These are phyloP conservation scores for Colletotrichum sp. DNA, from an alignment of 2,329 filamentous ascomycete genomes.

Conservation along the genomic window DNA sequence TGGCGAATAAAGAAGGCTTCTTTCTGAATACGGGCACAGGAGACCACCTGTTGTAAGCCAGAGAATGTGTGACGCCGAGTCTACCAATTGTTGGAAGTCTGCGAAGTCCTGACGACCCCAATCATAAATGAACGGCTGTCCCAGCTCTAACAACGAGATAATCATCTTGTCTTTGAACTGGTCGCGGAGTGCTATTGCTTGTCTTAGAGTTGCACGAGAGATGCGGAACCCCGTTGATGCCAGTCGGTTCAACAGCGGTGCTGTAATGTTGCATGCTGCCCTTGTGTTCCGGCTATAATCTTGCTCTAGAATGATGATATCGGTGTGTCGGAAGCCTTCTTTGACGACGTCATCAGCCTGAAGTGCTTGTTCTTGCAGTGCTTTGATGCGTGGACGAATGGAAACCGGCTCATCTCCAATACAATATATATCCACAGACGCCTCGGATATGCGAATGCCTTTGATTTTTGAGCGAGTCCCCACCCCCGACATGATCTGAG, in stretches of 20 bases:
- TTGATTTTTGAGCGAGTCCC: not conserved
- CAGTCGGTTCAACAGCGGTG: not conserved
- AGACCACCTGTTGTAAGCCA: constrained; percentile 32
- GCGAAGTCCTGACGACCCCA: constrained; percentile 29
- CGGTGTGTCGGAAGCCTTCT: not conserved
- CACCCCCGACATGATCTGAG: not conserved
- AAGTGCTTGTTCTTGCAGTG: not conserved
- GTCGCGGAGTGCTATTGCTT: constrained; percentile 11
- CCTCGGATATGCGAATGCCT: not conserved
- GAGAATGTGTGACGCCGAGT: constrained; percentile 26
- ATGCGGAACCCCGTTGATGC: constrained; percentile 3
- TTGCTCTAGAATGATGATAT: not conserved
- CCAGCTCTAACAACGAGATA: constrained; percentile 32
- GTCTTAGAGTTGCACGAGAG: constrained; percentile 16
- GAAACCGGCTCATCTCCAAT: not conserved
- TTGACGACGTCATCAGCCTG: not conserved
- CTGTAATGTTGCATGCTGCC: not conserved
- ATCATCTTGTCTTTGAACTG: constrained; percentile 23
- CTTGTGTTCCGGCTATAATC: not conserved
- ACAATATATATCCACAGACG: not conserved
- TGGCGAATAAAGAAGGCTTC: not conserved
- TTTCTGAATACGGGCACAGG: constrained; percentile 2
- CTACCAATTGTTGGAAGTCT: constrained; percentile 28
- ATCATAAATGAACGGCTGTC: constrained; percentile 29
- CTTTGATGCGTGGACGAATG: not conserved